phyloP scores from a whole-genome alignment of 495 filamentous ascomycete species.

The Rhizodiscina lignyota region DNA sequence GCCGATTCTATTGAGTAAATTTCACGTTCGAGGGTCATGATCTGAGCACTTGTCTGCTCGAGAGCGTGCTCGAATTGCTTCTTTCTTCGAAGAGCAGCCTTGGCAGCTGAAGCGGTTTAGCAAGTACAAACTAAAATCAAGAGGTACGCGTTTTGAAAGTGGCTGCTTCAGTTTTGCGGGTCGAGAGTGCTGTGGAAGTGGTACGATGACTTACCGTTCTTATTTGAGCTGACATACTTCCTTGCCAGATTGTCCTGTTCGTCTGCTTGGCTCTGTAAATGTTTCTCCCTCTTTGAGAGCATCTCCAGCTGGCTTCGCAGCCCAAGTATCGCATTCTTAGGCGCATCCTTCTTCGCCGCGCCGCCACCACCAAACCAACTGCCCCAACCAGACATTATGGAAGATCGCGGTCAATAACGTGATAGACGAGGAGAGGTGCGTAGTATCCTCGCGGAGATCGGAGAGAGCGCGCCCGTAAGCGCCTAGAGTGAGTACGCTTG shows the following conservation, averaged over 20 bases:
- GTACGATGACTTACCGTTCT: conserved; percentile 64
- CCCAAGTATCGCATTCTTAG: conserved; percentile 90
- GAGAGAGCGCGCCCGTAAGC: not conserved
- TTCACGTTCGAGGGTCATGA: conserved; percentile 82
- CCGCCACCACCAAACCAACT: conserved; percentile 24
- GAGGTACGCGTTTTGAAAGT: not conserved
- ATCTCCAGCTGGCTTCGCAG: conserved; percentile 85
- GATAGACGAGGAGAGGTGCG: not conserved
- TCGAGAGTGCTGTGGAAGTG: too few relatives aligned
- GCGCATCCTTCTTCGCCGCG: conserved; percentile 72
- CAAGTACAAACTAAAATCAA: conserved; percentile 1
- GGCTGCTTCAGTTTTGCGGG: not conserved
- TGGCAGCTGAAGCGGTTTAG: conserved; percentile 53
- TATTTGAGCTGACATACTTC: conserved; percentile 81
- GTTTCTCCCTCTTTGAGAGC: conserved; percentile 90
- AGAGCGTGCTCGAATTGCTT: conserved; percentile 83
- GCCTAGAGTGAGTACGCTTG: not conserved
- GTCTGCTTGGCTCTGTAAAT: conserved; percentile 77
- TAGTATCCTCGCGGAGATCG: not conserved
- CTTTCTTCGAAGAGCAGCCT: conserved; percentile 84
- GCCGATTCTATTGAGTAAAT: conserved; percentile 94
- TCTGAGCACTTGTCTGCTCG: conserved; percentile 76
- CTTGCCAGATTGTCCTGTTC: conserved; percentile 87
- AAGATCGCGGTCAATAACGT: not conserved
- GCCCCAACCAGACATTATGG: conserved; percentile 21